phyloP scores from a whole-genome alignment of 2,329 filamentous ascomycete genomes.

The Hypoxylon sp. region DNA sequence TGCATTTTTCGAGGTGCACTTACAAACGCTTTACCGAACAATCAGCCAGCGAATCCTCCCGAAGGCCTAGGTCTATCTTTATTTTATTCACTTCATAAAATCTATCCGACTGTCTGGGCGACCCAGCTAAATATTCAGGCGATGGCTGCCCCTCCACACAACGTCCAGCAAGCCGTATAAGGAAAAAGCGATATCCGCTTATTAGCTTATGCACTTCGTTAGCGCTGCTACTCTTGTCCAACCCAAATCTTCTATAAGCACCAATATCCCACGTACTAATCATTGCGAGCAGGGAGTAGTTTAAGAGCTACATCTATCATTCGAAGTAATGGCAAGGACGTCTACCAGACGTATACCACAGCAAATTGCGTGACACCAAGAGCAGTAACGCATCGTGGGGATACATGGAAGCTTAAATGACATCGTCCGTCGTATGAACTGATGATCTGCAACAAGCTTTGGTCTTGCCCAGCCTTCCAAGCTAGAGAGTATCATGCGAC shows the following conservation, averaged over 20 bases:
- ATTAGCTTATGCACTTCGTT: constrained; percentile 13
- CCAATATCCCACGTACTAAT: too few relatives aligned
- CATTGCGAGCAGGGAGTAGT: constrained; percentile 1
- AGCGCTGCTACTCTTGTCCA: not conserved
- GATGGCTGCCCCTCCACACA: too few relatives aligned
- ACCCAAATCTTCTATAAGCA: too few relatives aligned
- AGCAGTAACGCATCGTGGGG: constrained; percentile 1
- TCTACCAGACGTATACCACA: constrained; percentile 7
- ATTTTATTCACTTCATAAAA: too few relatives aligned
- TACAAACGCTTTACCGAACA: too few relatives aligned
- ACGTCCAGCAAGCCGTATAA: constrained; percentile 8
- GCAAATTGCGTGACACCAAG: constrained; percentile 11
- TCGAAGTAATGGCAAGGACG: constrained; percentile 4
- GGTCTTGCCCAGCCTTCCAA: not conserved
- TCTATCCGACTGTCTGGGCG: too few relatives aligned
- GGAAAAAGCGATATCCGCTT: constrained; percentile 22
- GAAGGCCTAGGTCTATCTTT: constrained; percentile 1
- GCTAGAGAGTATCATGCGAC: not conserved
- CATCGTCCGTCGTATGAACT: too few relatives aligned
- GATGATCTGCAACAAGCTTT: not conserved
- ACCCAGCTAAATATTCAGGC: too few relatives aligned
- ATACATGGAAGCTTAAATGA: constrained; percentile 13
- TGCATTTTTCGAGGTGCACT: too few relatives aligned
- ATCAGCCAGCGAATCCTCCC: constrained; percentile 1
- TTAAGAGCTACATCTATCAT: not conserved